Conservation (phyloP, 1,139 yeast species). For the Scheffersomyces illinoinensis region DNA sequence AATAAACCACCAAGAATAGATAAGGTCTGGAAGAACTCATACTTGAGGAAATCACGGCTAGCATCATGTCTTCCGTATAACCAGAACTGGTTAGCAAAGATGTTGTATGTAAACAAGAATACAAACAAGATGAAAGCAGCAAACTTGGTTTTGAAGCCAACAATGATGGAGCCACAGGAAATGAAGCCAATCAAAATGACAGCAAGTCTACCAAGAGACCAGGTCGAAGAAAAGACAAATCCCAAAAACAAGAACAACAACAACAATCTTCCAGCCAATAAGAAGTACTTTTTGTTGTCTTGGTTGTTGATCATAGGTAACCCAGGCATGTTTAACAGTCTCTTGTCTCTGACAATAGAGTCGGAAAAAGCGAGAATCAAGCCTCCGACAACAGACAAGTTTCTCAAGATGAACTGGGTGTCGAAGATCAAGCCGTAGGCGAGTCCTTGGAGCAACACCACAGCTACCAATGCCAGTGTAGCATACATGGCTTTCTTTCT, state of each 20-base stretch:
- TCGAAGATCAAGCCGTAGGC: slow-evolving; percentile 89
- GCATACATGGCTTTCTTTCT: slow-evolving; percentile 74
- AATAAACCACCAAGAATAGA: slow-evolving; percentile 94
- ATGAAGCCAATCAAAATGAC: slow-evolving; percentile 71
- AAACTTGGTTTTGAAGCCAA: slow-evolving; percentile 92
- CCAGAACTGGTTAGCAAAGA: slow-evolving; percentile 90
- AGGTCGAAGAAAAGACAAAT: slow-evolving; percentile 75
- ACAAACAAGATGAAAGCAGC: slow-evolving; percentile 81
- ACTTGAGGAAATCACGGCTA: slow-evolving; percentile 85
- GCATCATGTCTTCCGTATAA: slow-evolving; percentile 66
- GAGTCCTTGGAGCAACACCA: slow-evolving; percentile 81
- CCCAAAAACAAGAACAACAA: slow-evolving; percentile 83
- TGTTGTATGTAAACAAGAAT: slow-evolving; percentile 72
- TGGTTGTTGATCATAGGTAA: slow-evolving; percentile 83
- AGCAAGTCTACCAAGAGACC: slow-evolving; percentile 67
- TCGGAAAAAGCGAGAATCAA: slow-evolving; percentile 86
- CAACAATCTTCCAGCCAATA: slow-evolving; percentile 85
- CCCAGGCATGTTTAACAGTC: slow-evolving; percentile 79
- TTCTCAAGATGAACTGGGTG: slow-evolving; percentile 78
- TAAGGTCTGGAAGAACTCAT: slow-evolving; percentile 92
- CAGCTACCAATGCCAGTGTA: slow-evolving; percentile 66
- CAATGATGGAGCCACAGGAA: slow-evolving; percentile 77
- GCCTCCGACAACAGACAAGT: slow-evolving; percentile 91
- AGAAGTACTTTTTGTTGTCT: slow-evolving; percentile 84
- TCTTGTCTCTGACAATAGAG: slow-evolving; percentile 78